Evolutionary conservation across 768 basidiomycete species (phyloP).

Genomic region (Kwoniella bestiolae): DNA sequence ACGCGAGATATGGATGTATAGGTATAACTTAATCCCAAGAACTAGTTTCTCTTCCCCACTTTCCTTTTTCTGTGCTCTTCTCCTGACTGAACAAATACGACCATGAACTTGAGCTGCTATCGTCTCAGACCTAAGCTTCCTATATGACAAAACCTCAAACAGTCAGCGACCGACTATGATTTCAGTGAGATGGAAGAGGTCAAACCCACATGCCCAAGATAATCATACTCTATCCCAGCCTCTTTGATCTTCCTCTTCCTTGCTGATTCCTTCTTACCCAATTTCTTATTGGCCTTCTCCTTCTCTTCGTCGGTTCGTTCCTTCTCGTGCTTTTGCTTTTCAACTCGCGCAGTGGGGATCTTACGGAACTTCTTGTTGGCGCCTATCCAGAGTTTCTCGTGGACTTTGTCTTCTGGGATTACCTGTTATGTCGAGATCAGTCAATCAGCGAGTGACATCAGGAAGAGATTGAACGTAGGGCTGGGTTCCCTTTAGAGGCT

Average conservation of each 20-base stretch:
- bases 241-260: constrained; percentile 78
- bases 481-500: too few relatives aligned
- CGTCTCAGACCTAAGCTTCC: background rate
- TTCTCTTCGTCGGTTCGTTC: constrained; percentile 74
- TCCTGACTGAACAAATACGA: too few relatives aligned
- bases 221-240: constrained; percentile 84
- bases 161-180: too few relatives aligned
- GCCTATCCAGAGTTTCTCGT: constrained; percentile 95
- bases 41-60: too few relatives aligned
- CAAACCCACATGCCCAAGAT: constrained; percentile 78
- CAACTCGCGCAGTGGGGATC: constrained; percentile 74
- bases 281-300: constrained; percentile 66
- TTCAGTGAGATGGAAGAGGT: too few relatives aligned
- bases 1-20: too few relatives aligned
- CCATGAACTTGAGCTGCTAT: too few relatives aligned
- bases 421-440: constrained; percentile 58
- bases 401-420: constrained; percentile 85
- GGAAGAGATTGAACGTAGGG: too few relatives aligned
- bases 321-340: constrained; percentile 78
- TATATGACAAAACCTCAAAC: background rate
- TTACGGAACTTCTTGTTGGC: constrained; percentile 87
- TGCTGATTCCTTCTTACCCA: constrained; percentile 75
- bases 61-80: too few relatives aligned
- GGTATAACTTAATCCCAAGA: too few relatives aligned
- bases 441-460: background rate